Evolutionary conservation across 1,139 yeast species (phyloP), one percentile per base, ranked within the genome.

Genomic region (Taiozyma sp.): DNA sequence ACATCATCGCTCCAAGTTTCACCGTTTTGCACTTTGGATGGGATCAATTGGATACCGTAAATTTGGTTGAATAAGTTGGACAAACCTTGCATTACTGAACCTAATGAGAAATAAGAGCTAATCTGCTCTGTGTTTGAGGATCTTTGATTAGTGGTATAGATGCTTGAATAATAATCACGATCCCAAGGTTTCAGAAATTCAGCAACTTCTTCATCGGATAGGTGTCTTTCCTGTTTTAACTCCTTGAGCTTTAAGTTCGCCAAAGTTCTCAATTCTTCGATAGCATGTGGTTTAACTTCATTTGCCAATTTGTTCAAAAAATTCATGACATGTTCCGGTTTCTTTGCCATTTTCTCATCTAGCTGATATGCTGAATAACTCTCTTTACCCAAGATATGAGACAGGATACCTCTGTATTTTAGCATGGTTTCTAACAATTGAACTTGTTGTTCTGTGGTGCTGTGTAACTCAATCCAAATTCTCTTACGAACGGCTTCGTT

Each of bases 1-100:
- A 93, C 98, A 56, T 88, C 95, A n/a, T 78, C 73, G 21, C 85
- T 83, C 98, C 99, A 95, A 0, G 90, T 86, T 65, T 93, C 99
- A 2, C 96, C 97, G 1, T 73, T 67, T 24, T 71, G 62, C 0
- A 90, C 74, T 26, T 79, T 76, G 4, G 76, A 85, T 0, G 97
- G 91, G 16, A 80, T 77, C 47, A 93, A 77, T 51, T 80, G 75
- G 42, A 93, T 82, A 2, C 95, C 95, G 66, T 90, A 93, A 35
- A 93, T 79, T 37, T 72, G 72, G 24, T 77, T 72, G 63, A 91
- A 88, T 37, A 95, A 67, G 48, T 82, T 71, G 6, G 90, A 85
- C 37, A 95, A 74, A 0, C 98, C 98, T 47, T 88, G 80, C 67
- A 95, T 79, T 6, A 93, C 89, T 0, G 90, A 83, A 3, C 98